Conservation (phyloP, 78 protist genomes). For the Monosiga brevicollis region DNA sequence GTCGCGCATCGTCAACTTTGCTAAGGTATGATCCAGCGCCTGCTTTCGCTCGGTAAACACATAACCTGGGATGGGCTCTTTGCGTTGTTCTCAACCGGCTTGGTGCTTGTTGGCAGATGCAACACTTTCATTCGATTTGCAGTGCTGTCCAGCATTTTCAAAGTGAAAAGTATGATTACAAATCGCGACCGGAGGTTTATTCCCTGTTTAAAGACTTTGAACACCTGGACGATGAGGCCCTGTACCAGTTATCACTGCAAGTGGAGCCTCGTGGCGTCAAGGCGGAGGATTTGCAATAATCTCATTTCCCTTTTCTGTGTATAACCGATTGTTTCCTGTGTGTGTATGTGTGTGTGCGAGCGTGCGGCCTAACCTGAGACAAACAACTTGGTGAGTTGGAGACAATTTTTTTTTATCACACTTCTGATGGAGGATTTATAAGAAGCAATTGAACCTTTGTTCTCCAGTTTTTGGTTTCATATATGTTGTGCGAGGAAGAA, state of each 20-base stretch:
- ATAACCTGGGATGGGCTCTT: neutral
- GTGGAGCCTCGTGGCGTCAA: neutral
- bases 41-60: neutral
- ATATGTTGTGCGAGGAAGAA: too few species aligned
- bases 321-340: too few species aligned
- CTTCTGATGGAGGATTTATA: too few species aligned
- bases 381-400: neutral
- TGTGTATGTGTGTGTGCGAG: too few species aligned
- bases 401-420: neutral
- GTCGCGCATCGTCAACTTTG: neutral
- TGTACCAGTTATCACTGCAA: neutral
- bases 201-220: neutral
- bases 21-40: neutral
- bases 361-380: neutral
- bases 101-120: neutral
- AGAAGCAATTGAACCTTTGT: neutral
- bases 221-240: neutral
- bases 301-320: too few species aligned
- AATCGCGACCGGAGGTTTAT: neutral
- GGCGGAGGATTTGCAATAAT: neutral
- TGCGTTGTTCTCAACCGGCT: neutral
- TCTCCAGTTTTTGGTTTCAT: neutral
- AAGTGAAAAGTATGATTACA: neutral
- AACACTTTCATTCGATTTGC: neutral
- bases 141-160: neutral